These are phyloP conservation scores for Ganoderma multipileum DNA, from an alignment of 1,284 basidiomycete genomes.

Conservation along the genomic window DNA sequence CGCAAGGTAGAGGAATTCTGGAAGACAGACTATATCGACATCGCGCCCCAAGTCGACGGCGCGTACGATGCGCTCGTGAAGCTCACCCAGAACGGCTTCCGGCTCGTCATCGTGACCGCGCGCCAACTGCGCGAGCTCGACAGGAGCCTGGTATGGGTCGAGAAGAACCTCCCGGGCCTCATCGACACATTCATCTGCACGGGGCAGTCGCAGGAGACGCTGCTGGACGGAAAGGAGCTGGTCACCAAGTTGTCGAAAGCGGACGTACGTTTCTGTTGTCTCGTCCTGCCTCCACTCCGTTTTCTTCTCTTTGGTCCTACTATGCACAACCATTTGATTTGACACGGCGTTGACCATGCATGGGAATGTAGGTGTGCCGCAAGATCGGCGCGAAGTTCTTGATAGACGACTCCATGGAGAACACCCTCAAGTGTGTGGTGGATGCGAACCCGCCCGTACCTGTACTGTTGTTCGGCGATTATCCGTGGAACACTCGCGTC, in stretches of 20 bases:
- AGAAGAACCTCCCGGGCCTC: constrained; percentile 69
- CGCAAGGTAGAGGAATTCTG: constrained; percentile 71
- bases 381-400: constrained; percentile 68
- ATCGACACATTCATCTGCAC: constrained; percentile 80
- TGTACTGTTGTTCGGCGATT: constrained; percentile 80
- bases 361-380: constrained; percentile 59
- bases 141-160: constrained; percentile 72
- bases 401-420: constrained; percentile 84
- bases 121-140: constrained; percentile 63
- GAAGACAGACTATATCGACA: constrained; percentile 55
- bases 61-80: constrained; percentile 65
- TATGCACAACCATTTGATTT: too few species aligned
- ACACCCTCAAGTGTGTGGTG: constrained; percentile 66
- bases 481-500: constrained; percentile 74
- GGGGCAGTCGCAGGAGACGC: constrained; percentile 70
- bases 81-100: constrained; percentile 69
- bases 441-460: constrained; percentile 47
- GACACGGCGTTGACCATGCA: background rate
- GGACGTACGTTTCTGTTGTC: constrained; percentile 52
- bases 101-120: constrained; percentile 79
- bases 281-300: background rate
- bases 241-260: constrained; percentile 72
- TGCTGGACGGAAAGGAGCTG: constrained; percentile 54
- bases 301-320: too few species aligned
- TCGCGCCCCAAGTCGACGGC: constrained; percentile 64